Conservation (phyloP, 371 early-diverging fungal genomes). For the Mortierella sp. region DNA sequence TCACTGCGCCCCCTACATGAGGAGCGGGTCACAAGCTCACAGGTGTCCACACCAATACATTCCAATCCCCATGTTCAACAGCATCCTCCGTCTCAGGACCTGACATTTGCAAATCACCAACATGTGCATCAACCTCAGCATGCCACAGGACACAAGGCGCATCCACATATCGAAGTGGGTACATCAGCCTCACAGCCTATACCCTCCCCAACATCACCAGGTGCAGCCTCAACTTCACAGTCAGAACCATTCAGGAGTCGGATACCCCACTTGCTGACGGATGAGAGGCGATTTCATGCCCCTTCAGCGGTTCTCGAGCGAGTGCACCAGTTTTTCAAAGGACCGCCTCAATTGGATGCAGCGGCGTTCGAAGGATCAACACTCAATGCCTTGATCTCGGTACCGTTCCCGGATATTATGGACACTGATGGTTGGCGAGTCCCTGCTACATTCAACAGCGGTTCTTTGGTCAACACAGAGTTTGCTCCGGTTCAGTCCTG, state of each 20-base stretch:
- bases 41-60: background rate
- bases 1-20: background rate
- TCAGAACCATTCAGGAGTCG: conserved; percentile 12
- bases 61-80: background rate
- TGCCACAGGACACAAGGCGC: too few species aligned
- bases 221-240: conserved; percentile 1
- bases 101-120: too few species aligned
- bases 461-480: background rate
- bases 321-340: conserved; percentile 32
- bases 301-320: conserved; percentile 33
- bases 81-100: too few species aligned
- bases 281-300: conserved; percentile 41
- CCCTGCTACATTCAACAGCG: conserved; percentile 3
- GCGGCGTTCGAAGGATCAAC: conserved; percentile 37
- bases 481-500: conserved; percentile 36
- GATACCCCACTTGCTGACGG: conserved; percentile 22
- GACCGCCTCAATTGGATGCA: conserved; percentile 36
- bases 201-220: background rate
- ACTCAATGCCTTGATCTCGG: conserved; percentile 18
- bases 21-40: too few species aligned
- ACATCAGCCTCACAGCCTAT: background rate
- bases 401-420: conserved; percentile 51
- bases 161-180: conserved; percentile 27
- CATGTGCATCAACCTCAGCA: too few species aligned
- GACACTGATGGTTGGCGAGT: conserved; percentile 41